A percentile compares a stretch with the other conserved stretches of the same genome.
Evolutionary conservation across 441 rosid genomes (phyloP).

Genomic region (Melastoma candidum): DNA sequence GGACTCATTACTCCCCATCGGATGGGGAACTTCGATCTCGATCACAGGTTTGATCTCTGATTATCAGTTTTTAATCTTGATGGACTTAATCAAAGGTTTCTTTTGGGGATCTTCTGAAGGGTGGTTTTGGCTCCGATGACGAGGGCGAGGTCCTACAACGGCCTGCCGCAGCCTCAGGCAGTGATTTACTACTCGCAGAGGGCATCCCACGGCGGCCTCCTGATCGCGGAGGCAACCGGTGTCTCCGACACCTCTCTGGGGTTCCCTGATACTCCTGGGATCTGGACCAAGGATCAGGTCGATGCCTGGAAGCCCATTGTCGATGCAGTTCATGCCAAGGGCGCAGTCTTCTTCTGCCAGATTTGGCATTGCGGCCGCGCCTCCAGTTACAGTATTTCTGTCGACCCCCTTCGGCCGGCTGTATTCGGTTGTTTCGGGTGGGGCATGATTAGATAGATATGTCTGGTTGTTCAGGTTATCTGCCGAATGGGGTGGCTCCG

Average conservation of each 20-base stretch:
- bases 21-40: conserved; percentile 21
- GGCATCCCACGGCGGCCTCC: conserved; percentile 36
- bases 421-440: not conserved
- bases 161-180: conserved; percentile 54
- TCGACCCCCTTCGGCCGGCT: not conserved
- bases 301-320: conserved; percentile 58
- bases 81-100: not conserved
- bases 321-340: conserved; percentile 45
- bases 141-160: conserved; percentile 36
- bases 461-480: not conserved
- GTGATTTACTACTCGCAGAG: conserved; percentile 44
- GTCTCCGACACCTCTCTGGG: conserved; percentile 52
- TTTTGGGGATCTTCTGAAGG: conserved; percentile 14
- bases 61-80: not conserved
- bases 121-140: conserved; percentile 50
- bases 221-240: conserved; percentile 45
- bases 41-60: conserved; percentile 11
- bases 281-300: conserved; percentile 52
- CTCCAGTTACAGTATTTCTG: conserved; percentile 22
- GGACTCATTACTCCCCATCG: conserved; percentile 17
- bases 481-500: conserved; percentile 14
- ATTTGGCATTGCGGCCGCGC: conserved; percentile 44
- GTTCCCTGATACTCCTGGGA: conserved; percentile 32
- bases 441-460: not conserved
- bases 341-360: conserved; percentile 45